Conservation (phyloP, 371 early-diverging fungal species). For the Gilbertella persicaria region DNA sequence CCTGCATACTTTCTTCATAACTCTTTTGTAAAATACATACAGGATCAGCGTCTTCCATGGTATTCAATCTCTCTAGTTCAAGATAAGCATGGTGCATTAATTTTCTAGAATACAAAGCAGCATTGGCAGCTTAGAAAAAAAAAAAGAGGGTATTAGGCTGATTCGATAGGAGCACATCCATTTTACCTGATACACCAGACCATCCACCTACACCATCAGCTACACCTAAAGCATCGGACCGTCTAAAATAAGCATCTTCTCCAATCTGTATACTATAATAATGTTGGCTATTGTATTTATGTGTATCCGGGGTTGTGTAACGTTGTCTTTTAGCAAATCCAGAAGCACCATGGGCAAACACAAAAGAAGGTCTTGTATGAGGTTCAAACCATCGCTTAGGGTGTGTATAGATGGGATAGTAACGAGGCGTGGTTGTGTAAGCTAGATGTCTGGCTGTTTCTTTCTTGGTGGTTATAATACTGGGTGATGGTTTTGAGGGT, state of each 20-base stretch:
- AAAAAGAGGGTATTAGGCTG: not conserved
- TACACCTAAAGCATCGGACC: slow-evolving; percentile 78
- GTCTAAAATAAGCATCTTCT: slow-evolving; percentile 80
- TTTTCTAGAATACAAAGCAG: slow-evolving; percentile 84
- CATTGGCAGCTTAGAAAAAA: slow-evolving; percentile 67
- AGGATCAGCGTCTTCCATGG: slow-evolving; percentile 49
- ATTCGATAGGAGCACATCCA: not conserved
- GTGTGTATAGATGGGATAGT: not conserved
- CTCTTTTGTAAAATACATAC: slow-evolving; percentile 70
- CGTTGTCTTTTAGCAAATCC: slow-evolving; percentile 71
- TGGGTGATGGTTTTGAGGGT: too few relatives aligned
- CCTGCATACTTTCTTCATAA: slow-evolving; percentile 65
- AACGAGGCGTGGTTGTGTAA: not conserved
- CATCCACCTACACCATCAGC: slow-evolving; percentile 89
- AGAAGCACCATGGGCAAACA: slow-evolving; percentile 72
- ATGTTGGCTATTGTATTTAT: slow-evolving; percentile 55
- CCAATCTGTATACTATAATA: slow-evolving; percentile 81
- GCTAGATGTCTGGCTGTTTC: not conserved
- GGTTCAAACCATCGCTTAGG: not conserved
- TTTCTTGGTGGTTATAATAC: too few relatives aligned
- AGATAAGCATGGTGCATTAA: slow-evolving; percentile 87
- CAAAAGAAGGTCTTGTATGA: slow-evolving; percentile 29
- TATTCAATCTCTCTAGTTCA: slow-evolving; percentile 69
- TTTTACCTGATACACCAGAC: slow-evolving; percentile 55
- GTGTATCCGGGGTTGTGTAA: slow-evolving; percentile 22